These are phyloP conservation scores for Nicotiana benthamiana DNA, from an alignment of 257 asterid species.

Conservation along the genomic window DNA sequence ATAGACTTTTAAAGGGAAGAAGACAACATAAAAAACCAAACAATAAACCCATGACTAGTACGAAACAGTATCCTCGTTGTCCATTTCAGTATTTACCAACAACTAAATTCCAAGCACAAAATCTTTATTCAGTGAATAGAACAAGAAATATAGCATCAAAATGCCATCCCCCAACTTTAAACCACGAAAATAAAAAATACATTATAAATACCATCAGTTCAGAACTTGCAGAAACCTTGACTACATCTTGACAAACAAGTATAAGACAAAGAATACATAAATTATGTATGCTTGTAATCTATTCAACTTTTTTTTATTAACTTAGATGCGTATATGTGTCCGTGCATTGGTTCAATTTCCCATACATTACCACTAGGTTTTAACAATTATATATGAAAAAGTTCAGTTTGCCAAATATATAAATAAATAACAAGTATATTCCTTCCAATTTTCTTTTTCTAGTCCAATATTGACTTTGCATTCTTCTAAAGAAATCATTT, in stretches of 20 bases:
- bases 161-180: neutral
- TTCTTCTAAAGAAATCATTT: too few relatives aligned
- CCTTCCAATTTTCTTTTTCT: too few relatives aligned
- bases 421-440: neutral
- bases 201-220: neutral
- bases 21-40: neutral
- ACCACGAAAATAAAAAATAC: neutral
- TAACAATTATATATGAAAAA: neutral
- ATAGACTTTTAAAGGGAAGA: neutral
- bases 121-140: neutral
- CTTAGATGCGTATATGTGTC: neutral
- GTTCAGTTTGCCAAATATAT: neutral
- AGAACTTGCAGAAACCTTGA: neutral
- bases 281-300: neutral
- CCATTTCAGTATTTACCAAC: neutral
- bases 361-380: neutral
- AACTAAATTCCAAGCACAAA: neutral
- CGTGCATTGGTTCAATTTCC: slow-evolving; percentile 3
- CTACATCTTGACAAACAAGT: neutral
- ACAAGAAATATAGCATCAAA: neutral
- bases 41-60: neutral
- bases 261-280: neutral
- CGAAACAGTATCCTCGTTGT: neutral
- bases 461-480: too few relatives aligned
- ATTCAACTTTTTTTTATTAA: neutral